phyloP scores from a whole-genome alignment of 331 rosid genomes.

The Pyracantha coccinea region DNA sequence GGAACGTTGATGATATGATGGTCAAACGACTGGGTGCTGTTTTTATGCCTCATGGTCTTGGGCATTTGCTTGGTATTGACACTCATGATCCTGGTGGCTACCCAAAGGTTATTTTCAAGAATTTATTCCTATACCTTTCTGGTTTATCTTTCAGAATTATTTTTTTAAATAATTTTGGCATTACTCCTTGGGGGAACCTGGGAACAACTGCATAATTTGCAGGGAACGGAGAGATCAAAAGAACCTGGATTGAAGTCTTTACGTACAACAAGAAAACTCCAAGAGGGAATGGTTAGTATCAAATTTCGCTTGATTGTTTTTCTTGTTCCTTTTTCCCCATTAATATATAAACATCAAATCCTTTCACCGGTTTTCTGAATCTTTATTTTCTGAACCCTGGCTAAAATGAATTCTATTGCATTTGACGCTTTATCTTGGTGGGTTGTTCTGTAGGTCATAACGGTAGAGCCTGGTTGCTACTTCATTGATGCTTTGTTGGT shows the following conservation, averaged over 20 bases:
- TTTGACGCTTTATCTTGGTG: not conserved
- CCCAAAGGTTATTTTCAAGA: slow-evolving; percentile 40
- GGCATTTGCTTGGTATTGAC: slow-evolving; percentile 93
- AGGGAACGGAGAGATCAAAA: slow-evolving; percentile 66
- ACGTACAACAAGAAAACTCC: slow-evolving; percentile 55
- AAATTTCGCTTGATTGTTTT: not conserved
- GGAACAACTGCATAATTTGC: too few relatives aligned
- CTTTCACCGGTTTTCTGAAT: not conserved
- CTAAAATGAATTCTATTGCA: not conserved
- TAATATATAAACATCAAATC: not conserved
- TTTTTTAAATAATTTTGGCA: not conserved
- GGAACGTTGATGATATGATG: slow-evolving; percentile 70
- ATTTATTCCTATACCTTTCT: slow-evolving; percentile 8
- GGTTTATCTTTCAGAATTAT: not conserved
- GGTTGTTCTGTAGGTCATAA: slow-evolving; percentile 56
- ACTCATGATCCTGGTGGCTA: slow-evolving; percentile 97
- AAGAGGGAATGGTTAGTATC: slow-evolving; percentile 81
- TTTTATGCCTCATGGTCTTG: slow-evolving; percentile 93
- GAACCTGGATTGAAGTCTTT: slow-evolving; percentile 79
- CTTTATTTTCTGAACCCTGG: not conserved
- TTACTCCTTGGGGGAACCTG: not conserved
- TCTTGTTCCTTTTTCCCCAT: not conserved
- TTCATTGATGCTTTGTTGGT: slow-evolving; percentile 70
- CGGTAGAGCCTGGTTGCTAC: slow-evolving; percentile 98
- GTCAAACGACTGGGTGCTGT: slow-evolving; percentile 59